A percentile compares a stretch with the other conserved stretches of the same genome.
These are phyloP conservation scores for Plasmodium billcollinsi DNA, from an alignment of 169 alveolate species.

Conservation along the genomic window DNA sequence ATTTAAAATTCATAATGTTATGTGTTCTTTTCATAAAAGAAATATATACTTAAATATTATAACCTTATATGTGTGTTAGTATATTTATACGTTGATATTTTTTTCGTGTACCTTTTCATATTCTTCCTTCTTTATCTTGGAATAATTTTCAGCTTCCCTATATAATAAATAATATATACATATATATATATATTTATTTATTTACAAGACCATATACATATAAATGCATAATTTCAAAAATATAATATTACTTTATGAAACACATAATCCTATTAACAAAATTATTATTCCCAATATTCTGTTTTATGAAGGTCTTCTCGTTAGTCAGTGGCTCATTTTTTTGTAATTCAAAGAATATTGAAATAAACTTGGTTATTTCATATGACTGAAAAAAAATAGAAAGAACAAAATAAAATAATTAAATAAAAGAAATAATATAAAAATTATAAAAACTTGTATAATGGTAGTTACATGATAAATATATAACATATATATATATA, in stretches of 20 bases:
- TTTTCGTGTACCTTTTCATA: slow-evolving; percentile 16
- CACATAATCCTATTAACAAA: slow-evolving; percentile 75
- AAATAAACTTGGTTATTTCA: slow-evolving; percentile 52
- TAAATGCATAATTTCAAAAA: not conserved
- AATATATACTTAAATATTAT: not conserved
- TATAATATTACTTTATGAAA: slow-evolving; percentile 62
- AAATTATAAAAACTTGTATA: not conserved
- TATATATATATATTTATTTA: not conserved
- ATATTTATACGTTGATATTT: not conserved
- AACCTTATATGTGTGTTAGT: not conserved
- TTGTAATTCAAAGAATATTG: slow-evolving; percentile 47
- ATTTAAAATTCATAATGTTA: too few species aligned
- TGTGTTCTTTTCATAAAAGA: not conserved
- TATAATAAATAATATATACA: not conserved
- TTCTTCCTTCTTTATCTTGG: slow-evolving; percentile 49
- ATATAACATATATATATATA: not conserved
- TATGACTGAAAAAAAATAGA: slow-evolving; percentile 25
- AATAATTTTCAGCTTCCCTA: slow-evolving; percentile 72
- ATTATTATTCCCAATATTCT: slow-evolving; percentile 52
- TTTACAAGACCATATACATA: not conserved
- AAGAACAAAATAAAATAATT: not conserved
- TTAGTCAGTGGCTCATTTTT: slow-evolving; percentile 55
- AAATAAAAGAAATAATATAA: slow-evolving; percentile 2
- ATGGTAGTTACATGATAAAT: not conserved
- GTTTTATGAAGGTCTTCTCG: slow-evolving; percentile 67